Percentiles rank a stretch among this genome's conserved stretches.
Conservation (phyloP, 148 eudicot genomes). For the Diospyros kaki region DNA sequence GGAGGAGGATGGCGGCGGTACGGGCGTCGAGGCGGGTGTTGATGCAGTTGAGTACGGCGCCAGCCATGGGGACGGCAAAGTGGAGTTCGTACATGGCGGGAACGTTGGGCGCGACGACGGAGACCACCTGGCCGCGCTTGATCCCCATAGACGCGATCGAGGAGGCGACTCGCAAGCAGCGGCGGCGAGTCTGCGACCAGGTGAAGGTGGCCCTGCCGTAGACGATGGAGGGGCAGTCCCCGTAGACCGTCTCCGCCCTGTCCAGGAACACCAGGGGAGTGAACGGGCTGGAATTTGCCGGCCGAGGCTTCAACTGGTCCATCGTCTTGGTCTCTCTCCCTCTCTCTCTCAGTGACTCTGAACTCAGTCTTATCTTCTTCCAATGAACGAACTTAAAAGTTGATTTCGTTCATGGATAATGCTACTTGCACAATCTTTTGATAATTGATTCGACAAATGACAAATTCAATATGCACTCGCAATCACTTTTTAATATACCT, state of each 20-base stretch:
- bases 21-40: conserved; percentile 38
- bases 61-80: conserved; percentile 44
- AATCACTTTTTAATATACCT: no score
- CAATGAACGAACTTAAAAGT: no score
- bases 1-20: conserved; percentile 28
- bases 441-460: no score
- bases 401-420: no score
- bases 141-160: conserved; percentile 27
- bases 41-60: conserved; percentile 35
- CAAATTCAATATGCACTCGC: no score
- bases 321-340: not conserved
- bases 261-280: conserved; percentile 60
- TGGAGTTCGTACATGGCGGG: conserved; percentile 55
- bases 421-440: no score
- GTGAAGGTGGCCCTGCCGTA: conserved; percentile 44
- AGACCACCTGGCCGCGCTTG: conserved; percentile 27
- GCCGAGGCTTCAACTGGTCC: conserved; percentile 45
- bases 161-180: conserved; percentile 60
- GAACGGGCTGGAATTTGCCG: conserved; percentile 53
- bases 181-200: conserved; percentile 50
- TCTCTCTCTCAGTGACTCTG: not conserved
- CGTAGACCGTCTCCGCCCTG: conserved; percentile 60
- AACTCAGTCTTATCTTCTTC: no score
- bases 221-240: conserved; percentile 53
- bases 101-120: conserved; percentile 42